Percentiles rank a stretch among this genome's conserved stretches.
phyloP scores from a whole-genome alignment of 2,329 filamentous ascomycete species.

The Curvularia sp. region DNA sequence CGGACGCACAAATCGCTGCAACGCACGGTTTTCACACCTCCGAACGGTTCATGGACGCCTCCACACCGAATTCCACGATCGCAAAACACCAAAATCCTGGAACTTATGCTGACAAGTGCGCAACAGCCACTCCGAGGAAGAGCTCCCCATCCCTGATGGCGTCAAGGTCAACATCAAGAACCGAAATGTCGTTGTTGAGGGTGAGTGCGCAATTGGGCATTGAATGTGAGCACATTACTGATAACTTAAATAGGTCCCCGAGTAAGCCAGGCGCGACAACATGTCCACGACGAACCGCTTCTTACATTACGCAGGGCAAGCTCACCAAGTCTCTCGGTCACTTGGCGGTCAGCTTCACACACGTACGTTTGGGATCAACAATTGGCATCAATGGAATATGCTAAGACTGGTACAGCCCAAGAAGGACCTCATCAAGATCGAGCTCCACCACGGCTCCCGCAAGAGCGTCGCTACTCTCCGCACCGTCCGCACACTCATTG shows the following conservation, averaged over 20 bases:
- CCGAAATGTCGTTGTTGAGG: slow-evolving; percentile 94
- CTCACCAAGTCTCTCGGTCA: slow-evolving; percentile 96
- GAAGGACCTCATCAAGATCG: slow-evolving; percentile 89
- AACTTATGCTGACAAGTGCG: slow-evolving; percentile 42
- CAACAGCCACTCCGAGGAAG: slow-evolving; percentile 83
- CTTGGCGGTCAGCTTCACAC: slow-evolving; percentile 93
- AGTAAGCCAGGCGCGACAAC: slow-evolving; percentile 34
- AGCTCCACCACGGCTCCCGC: slow-evolving; percentile 97
- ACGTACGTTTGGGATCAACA: slow-evolving; percentile 49
- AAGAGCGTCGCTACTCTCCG: slow-evolving; percentile 98
- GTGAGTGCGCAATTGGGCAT: slow-evolving; percentile 66
- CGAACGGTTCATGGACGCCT: slow-evolving; percentile 23
- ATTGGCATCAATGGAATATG: slow-evolving; percentile 6
- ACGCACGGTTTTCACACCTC: slow-evolving; percentile 20
- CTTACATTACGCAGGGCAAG: slow-evolving; percentile 70
- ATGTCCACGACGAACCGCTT: slow-evolving; percentile 17
- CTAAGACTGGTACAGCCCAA: slow-evolving; percentile 61
- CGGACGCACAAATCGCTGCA: slow-evolving; percentile 22
- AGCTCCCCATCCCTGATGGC: slow-evolving; percentile 92
- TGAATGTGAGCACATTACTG: slow-evolving; percentile 22
- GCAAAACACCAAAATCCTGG: slow-evolving; percentile 23
- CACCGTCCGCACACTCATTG: slow-evolving; percentile 94
- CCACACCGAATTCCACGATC: slow-evolving; percentile 20
- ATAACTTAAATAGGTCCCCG: slow-evolving; percentile 38
- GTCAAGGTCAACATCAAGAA: slow-evolving; percentile 99